These are phyloP conservation scores for Gillenia trifoliata DNA, from an alignment of 306 rosid species.

Conservation along the genomic window DNA sequence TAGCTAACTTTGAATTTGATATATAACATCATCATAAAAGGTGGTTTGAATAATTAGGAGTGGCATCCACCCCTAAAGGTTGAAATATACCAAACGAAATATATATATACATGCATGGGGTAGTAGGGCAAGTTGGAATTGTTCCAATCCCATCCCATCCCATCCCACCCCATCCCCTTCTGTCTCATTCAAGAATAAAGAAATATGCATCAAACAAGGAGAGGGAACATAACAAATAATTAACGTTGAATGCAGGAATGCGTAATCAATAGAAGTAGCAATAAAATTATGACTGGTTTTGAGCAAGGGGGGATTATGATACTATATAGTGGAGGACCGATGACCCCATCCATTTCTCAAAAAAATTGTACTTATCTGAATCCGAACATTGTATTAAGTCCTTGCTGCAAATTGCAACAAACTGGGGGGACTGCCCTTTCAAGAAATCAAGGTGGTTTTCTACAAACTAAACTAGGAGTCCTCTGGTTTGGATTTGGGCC, in stretches of 20 bases:
- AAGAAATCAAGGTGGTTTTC: background rate
- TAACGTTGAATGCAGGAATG: background rate
- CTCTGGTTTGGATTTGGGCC: conserved; percentile 2
- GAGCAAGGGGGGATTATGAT: conserved; percentile 4
- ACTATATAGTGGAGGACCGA: background rate
- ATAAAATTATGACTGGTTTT: background rate
- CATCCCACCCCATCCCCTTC: background rate
- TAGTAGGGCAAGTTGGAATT: background rate
- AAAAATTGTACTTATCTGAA: background rate
- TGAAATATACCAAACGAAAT: background rate
- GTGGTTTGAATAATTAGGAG: background rate
- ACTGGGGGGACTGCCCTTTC: background rate
- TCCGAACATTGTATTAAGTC: background rate
- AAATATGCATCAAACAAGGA: background rate
- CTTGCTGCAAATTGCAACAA: background rate
- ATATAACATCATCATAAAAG: background rate
- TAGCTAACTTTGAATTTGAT: background rate
- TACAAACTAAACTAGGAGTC: background rate
- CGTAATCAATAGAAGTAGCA: background rate
- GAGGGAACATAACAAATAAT: background rate
- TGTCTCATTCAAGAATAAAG: background rate
- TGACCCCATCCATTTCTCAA: background rate
- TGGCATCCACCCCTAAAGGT: conserved; percentile 2
- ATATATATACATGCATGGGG: background rate
- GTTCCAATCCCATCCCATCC: background rate